phyloP scores from a whole-genome alignment of 768 basidiomycete genomes.

The Saitozyma sp. region DNA sequence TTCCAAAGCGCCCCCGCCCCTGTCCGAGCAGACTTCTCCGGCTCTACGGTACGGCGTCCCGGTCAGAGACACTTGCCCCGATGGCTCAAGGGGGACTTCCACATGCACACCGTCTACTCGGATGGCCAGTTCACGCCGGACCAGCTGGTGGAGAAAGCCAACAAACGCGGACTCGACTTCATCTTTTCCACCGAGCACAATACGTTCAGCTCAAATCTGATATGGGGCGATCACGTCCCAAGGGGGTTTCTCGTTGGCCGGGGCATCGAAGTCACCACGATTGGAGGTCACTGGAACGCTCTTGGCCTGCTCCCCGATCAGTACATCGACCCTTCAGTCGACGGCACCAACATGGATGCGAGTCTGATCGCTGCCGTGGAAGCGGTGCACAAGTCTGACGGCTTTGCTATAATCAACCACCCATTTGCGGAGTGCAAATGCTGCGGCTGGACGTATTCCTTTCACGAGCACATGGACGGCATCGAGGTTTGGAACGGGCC shows the following conservation, averaged over 20 bases:
- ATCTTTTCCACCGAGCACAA: slow-evolving; percentile 1
- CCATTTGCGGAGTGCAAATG: not conserved
- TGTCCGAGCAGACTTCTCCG: not conserved
- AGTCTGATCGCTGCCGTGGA: not conserved
- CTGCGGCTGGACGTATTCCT: not conserved
- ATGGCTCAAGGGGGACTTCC: not conserved
- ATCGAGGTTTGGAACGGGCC: not conserved
- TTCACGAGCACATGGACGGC: not conserved
- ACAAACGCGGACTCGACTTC: not conserved
- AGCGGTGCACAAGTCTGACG: not conserved
- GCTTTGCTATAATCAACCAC: not conserved
- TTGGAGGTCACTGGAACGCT: not conserved
- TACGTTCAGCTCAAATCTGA: not conserved
- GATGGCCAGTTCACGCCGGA: not conserved
- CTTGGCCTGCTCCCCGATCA: not conserved
- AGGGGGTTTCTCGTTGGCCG: not conserved
- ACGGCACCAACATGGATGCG: not conserved
- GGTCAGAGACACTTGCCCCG: not conserved
- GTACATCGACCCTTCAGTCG: not conserved
- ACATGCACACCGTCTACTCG: not conserved
- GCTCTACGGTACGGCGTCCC: not conserved
- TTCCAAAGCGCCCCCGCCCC: not conserved
- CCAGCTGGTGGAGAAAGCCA: not conserved
- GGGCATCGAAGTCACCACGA: not conserved
- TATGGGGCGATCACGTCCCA: not conserved